phyloP scores from a whole-genome alignment of 2,329 filamentous ascomycete genomes.

The Trichoderma sp. region DNA sequence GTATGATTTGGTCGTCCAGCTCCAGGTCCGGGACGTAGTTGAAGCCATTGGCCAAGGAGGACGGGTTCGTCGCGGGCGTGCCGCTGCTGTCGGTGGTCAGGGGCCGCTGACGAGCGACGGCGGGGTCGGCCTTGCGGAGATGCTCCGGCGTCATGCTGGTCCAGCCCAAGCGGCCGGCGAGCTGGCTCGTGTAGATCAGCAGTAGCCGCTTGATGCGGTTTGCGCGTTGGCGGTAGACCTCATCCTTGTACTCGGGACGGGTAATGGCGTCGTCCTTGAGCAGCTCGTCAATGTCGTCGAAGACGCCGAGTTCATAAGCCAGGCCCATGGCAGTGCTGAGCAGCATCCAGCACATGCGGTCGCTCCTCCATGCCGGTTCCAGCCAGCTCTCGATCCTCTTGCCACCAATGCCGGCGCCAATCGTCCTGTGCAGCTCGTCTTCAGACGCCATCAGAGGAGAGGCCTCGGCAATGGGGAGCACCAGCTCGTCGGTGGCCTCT shows the following conservation, averaged over 20 bases:
- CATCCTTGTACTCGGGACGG: slow-evolving; percentile 70
- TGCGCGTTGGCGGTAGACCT: slow-evolving; percentile 74
- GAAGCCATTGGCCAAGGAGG: slow-evolving; percentile 60
- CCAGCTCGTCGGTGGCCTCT: slow-evolving; percentile 70
- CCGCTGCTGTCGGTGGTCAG: slow-evolving; percentile 58
- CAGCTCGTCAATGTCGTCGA: slow-evolving; percentile 81
- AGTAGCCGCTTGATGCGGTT: slow-evolving; percentile 83
- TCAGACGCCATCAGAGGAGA: slow-evolving; percentile 46
- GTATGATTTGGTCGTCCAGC: slow-evolving; percentile 69
- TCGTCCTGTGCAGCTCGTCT: slow-evolving; percentile 39
- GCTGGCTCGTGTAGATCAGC: slow-evolving; percentile 87
- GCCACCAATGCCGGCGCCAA: slow-evolving; percentile 68
- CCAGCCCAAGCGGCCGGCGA: slow-evolving; percentile 88
- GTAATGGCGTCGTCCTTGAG: slow-evolving; percentile 61
- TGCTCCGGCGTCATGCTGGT: slow-evolving; percentile 87
- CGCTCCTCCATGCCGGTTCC: slow-evolving; percentile 91
- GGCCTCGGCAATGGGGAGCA: slow-evolving; percentile 62
- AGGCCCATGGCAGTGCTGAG: slow-evolving; percentile 87
- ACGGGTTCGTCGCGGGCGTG: slow-evolving; percentile 62
- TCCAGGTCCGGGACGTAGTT: slow-evolving; percentile 69
- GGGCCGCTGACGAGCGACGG: slow-evolving; percentile 54
- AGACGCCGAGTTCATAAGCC: slow-evolving; percentile 92
- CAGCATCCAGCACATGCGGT: slow-evolving; percentile 98
- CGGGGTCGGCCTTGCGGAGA: slow-evolving; percentile 60
- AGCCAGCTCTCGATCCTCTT: slow-evolving; percentile 93